These are phyloP conservation scores for Termitomyces sp. DNA, from an alignment of 768 basidiomycete species.

Conservation along the genomic window DNA sequence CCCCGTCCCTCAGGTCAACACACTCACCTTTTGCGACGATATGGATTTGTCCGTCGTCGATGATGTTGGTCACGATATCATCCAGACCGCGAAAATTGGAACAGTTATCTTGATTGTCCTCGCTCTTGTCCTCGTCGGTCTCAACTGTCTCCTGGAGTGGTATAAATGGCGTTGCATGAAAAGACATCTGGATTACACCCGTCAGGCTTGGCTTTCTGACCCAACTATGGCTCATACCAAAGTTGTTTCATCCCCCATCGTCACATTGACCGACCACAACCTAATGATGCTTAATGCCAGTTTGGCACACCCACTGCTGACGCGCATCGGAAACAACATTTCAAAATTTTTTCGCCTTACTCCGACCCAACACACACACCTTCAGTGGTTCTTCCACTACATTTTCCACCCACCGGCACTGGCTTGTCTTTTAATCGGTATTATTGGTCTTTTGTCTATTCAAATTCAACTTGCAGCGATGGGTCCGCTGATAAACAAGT, in stretches of 20 bases:
- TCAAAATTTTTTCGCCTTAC: slow-evolving; percentile 46
- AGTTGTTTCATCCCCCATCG: slow-evolving; percentile 35
- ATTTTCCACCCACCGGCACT: slow-evolving; percentile 89
- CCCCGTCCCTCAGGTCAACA: slow-evolving; percentile 68
- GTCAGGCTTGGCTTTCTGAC: slow-evolving; percentile 73
- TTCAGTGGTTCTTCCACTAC: slow-evolving; percentile 89
- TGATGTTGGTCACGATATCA: slow-evolving; percentile 73
- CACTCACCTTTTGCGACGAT: slow-evolving; percentile 67
- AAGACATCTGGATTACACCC: slow-evolving; percentile 59
- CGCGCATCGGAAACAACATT: slow-evolving; percentile 53
- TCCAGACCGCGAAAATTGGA: slow-evolving; percentile 75
- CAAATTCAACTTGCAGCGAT: slow-evolving; percentile 83
- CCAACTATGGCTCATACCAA: slow-evolving; percentile 49
- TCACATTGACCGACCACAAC: slow-evolving; percentile 69
- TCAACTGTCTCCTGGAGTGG: slow-evolving; percentile 79
- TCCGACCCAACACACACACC: slow-evolving; percentile 56
- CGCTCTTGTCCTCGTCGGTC: slow-evolving; percentile 67
- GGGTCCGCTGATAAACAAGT: slow-evolving; percentile 64
- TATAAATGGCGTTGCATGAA: slow-evolving; percentile 79
- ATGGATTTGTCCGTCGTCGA: slow-evolving; percentile 86
- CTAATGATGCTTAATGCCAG: slow-evolving; percentile 69
- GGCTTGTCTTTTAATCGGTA: slow-evolving; percentile 88
- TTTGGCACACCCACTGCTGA: slow-evolving; percentile 67
- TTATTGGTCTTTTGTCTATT: slow-evolving; percentile 82
- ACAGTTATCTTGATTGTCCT: slow-evolving; percentile 66